phyloP scores from a whole-genome alignment of 768 basidiomycete genomes.

The Stropharia rugosoannulata region DNA sequence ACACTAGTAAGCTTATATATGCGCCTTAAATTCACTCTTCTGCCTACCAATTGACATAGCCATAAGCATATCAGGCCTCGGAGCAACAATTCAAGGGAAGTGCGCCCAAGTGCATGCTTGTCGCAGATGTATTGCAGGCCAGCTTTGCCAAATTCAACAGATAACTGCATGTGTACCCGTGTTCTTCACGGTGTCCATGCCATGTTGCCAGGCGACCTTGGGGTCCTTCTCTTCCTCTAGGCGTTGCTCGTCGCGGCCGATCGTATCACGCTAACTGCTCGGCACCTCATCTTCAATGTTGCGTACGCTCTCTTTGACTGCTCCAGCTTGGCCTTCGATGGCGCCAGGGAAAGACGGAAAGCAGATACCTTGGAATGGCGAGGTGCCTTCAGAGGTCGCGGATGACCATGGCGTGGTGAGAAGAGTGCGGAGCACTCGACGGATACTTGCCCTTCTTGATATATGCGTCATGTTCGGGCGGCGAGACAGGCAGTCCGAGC shows the following conservation, averaged over 20 bases:
- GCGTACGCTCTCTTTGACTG: slow-evolving; percentile 52
- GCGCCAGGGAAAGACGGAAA: slow-evolving; percentile 60
- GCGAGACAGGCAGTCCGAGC: too few species aligned
- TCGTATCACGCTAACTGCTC: slow-evolving; percentile 54
- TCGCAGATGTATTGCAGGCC: too few species aligned
- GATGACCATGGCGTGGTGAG: slow-evolving; percentile 54
- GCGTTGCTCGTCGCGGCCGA: slow-evolving; percentile 53
- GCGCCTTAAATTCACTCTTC: too few species aligned
- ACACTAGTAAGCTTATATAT: too few species aligned
- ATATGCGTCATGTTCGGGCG: too few species aligned
- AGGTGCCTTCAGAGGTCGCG: slow-evolving; percentile 49
- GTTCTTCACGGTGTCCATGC: slow-evolving; percentile 64
- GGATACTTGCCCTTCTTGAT: too few species aligned
- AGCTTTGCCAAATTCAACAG: too few species aligned
- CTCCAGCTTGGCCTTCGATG: slow-evolving; percentile 49
- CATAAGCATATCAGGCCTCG: too few species aligned
- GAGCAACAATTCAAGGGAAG: too few species aligned
- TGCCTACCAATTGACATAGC: too few species aligned
- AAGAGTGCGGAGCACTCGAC: slow-evolving; percentile 47
- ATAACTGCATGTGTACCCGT: slow-evolving; percentile 36
- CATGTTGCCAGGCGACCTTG: slow-evolving; percentile 59
- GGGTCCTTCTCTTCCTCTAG: slow-evolving; percentile 49
- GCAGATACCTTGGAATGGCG: slow-evolving; percentile 65
- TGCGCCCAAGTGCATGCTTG: too few species aligned
- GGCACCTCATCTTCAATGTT: slow-evolving; percentile 58